A percentile compares a stretch with the other conserved stretches of the same genome.
Evolutionary conservation across 306 rosid genomes (phyloP).

Genomic region (Cucurbita argyrosperma): DNA sequence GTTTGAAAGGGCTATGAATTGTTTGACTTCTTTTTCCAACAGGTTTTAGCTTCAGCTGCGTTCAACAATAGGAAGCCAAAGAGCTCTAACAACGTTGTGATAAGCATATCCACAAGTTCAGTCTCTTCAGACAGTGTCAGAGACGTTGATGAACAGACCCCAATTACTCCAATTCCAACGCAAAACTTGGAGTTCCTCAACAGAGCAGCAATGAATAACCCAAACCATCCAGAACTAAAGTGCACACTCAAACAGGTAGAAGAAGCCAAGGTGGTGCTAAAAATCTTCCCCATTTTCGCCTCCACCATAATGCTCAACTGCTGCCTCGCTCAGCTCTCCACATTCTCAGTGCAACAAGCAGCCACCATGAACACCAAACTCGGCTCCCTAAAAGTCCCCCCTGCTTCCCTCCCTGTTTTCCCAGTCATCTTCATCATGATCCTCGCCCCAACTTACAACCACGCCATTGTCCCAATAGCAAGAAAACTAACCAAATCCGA

Average conservation of each 20-base stretch:
- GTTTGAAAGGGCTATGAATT: background rate
- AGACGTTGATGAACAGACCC: slow-evolving; percentile 4
- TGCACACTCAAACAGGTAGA: slow-evolving; percentile 55
- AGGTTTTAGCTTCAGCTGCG: slow-evolving; percentile 64
- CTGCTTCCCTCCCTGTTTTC: slow-evolving; percentile 73
- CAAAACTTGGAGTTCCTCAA: slow-evolving; percentile 38
- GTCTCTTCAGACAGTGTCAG: slow-evolving; percentile 10
- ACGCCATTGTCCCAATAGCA: slow-evolving; percentile 36
- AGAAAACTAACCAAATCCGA: slow-evolving; percentile 48
- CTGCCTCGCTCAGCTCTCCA: slow-evolving; percentile 81
- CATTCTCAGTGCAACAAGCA: slow-evolving; percentile 79
- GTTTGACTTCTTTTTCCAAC: background rate
- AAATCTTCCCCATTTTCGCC: slow-evolving; percentile 48
- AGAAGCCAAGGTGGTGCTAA: slow-evolving; percentile 44
- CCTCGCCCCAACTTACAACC: slow-evolving; percentile 60
- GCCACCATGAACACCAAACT: slow-evolving; percentile 65
- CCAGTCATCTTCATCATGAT: slow-evolving; percentile 67
- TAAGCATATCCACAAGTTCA: slow-evolving; percentile 22
- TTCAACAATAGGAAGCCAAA: slow-evolving; percentile 20
- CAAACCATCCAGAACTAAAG: slow-evolving; percentile 34
- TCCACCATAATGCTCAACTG: slow-evolving; percentile 72
- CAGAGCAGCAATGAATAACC: slow-evolving; percentile 28
- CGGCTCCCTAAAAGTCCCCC: slow-evolving; percentile 61
- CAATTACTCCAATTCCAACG: background rate
- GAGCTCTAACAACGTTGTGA: slow-evolving; percentile 26